Base-by-base conservation (phyloP, 768 basidiomycete species). In the Coprinopsis sp. region DNA sequence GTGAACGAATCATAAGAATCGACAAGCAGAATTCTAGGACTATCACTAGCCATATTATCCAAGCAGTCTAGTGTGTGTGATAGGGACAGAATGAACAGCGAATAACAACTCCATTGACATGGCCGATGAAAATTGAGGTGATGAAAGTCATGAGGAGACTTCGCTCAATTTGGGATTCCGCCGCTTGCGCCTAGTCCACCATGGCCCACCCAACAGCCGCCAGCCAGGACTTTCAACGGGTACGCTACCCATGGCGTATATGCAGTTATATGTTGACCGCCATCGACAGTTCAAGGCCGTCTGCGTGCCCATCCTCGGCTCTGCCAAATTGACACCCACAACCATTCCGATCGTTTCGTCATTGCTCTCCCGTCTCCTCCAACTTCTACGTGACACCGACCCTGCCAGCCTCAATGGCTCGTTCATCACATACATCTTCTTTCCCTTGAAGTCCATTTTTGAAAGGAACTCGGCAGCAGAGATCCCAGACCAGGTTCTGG, bases 1-100 rank as follows among this genome's bases (percentile, higher is more conserved):
- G 89, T 87, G 64, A 91, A 91, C 2, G 88, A 90, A 62, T 91
- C 89, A 54, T 91, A 89, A 0, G 88, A 91, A 60, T 90, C 89
- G 24, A 91, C 72, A 37, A 91, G 70, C 24, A 91, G 71, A 37
- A 91, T 68, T 43, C 77, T 71, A 36, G 79, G 79, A 14, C 55
- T 55, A 45, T 64, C 62, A 33, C 66, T 51, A 36, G 64, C 59
- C 70, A 73, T 73, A 22, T 24, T 50, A 36, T n/a, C n/a, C n/a
- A n/a, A n/a, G n/a, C n/a, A n/a, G n/a, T n/a, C n/a, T n/a, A n/a
- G n/a, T n/a, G 39, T 33, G 40, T 30, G 14, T 18, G 22, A 40
- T 40, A 25, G 22, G 10, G 37, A 14, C 14, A 13, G 7, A 14
- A 13, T 6, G 25, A 29, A 31, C 12, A 16, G 18, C 10, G 24